Evolutionary conservation across 2,329 filamentous ascomycete genomes (phyloP).

Genomic region (Anthostomella pinea): DNA sequence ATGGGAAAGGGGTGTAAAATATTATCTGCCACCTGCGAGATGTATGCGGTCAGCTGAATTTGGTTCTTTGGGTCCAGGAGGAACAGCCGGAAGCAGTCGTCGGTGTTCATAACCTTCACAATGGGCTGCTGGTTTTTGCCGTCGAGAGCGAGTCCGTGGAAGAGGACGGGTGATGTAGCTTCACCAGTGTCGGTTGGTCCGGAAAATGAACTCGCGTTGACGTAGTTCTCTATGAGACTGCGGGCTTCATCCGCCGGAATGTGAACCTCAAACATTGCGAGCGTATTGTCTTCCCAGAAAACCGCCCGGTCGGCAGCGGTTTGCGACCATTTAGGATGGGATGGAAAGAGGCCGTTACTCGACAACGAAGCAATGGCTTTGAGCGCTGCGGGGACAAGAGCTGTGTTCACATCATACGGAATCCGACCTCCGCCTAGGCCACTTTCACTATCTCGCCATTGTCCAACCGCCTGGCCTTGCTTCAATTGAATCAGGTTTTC

Average conservation of each 20-base stretch:
- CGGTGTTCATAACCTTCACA: constrained; percentile 60
- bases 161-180: constrained; percentile 44
- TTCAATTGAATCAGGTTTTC: constrained; percentile 59
- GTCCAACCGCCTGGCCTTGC: constrained; percentile 50
- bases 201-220: constrained; percentile 39
- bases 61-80: constrained; percentile 59
- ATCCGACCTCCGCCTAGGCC: constrained; percentile 60
- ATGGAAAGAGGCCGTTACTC: constrained; percentile 47
- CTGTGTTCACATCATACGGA: constrained; percentile 65
- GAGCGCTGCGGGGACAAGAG: constrained; percentile 59
- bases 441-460: constrained; percentile 62
- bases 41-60: constrained; percentile 51
- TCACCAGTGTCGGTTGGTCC: constrained; percentile 42
- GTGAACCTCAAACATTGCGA: constrained; percentile 53
- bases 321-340: constrained; percentile 44
- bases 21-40: constrained; percentile 56
- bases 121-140: constrained; percentile 46
- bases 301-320: constrained; percentile 50
- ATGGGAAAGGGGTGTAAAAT: constrained; percentile 57
- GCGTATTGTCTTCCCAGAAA: constrained; percentile 60
- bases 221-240: constrained; percentile 47
- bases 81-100: constrained; percentile 62
- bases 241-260: constrained; percentile 44
- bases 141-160: constrained; percentile 56
- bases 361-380: constrained; percentile 54